Conservation (phyloP, 768 basidiomycete genomes). For the Xerocomellus intermedius region DNA sequence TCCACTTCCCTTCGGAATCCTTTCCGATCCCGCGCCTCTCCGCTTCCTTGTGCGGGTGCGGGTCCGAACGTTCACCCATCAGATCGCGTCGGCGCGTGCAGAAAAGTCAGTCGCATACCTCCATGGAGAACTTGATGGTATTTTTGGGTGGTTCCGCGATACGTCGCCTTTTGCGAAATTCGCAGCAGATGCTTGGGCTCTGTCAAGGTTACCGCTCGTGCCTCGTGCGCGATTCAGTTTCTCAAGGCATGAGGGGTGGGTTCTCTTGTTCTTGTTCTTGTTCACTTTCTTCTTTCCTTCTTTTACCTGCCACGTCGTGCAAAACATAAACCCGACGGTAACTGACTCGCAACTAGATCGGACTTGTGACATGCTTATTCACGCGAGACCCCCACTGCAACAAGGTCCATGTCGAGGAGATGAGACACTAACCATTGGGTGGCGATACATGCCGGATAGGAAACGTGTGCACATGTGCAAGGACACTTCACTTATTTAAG, state of each 20-base stretch:
- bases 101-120: background rate
- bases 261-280: background rate
- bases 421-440: slow-evolving; percentile 8
- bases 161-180: background rate
- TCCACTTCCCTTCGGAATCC: background rate
- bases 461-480: slow-evolving; percentile 6
- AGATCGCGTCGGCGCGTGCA: background rate
- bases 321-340: slow-evolving; percentile 1
- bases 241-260: background rate
- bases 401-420: slow-evolving; percentile 26
- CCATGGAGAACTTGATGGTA: slow-evolving; percentile 9
- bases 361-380: slow-evolving; percentile 5
- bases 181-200: slow-evolving; percentile 1
- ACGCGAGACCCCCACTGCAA: slow-evolving; percentile 6
- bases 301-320: slow-evolving; percentile 8
- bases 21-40: slow-evolving; percentile 1
- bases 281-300: background rate
- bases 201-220: background rate
- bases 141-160: slow-evolving; percentile 1
- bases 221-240: background rate
- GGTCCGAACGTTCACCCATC: slow-evolving; percentile 7
- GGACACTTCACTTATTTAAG: slow-evolving; percentile 10
- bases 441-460: slow-evolving; percentile 11
- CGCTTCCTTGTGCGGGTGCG: slow-evolving; percentile 6
- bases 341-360: background rate